Evolutionary conservation across 495 filamentous ascomycete species (phyloP).

Genomic region (Neurospora tetrasperma): DNA sequence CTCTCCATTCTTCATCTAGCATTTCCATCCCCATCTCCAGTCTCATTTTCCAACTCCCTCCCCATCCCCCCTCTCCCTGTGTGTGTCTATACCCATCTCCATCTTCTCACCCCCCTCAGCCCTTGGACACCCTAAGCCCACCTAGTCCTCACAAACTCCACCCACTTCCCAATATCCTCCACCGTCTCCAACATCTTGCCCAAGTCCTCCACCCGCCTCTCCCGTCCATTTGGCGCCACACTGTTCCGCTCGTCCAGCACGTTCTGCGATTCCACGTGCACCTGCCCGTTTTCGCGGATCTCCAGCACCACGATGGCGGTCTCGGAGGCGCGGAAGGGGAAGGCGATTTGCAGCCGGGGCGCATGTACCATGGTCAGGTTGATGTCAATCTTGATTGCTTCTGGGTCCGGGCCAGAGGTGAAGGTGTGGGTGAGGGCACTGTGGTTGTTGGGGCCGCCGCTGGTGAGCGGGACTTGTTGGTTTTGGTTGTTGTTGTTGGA

Average conservation of each 20-base stretch:
- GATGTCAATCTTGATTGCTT: slow-evolving; percentile 35
- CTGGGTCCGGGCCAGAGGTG: not conserved
- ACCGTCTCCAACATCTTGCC: slow-evolving; percentile 27
- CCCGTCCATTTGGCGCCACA: slow-evolving; percentile 11
- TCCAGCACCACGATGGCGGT: slow-evolving; percentile 44
- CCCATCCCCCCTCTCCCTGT: not conserved
- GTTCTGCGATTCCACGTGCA: slow-evolving; percentile 37
- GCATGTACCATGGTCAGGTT: slow-evolving; percentile 34
- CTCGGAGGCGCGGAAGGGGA: slow-evolving; percentile 30
- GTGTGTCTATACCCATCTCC: not conserved
- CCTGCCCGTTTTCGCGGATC: slow-evolving; percentile 50
- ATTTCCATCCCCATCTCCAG: not conserved
- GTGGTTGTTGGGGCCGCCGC: not conserved
- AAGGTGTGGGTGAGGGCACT: not conserved
- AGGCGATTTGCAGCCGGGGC: slow-evolving; percentile 39
- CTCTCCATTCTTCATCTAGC: not conserved
- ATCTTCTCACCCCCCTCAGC: not conserved
- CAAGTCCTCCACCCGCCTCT: slow-evolving; percentile 20
- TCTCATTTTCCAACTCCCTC: too few species aligned
- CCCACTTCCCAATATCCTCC: slow-evolving; percentile 47
- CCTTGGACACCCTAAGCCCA: slow-evolving; percentile 13
- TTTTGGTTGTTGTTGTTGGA: not conserved
- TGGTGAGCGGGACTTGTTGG: not conserved
- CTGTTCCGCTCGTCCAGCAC: slow-evolving; percentile 23
- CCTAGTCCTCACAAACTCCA: slow-evolving; percentile 39